phyloP scores from a whole-genome alignment of 1,139 yeast genomes.

The Hyphopichia fennica region DNA sequence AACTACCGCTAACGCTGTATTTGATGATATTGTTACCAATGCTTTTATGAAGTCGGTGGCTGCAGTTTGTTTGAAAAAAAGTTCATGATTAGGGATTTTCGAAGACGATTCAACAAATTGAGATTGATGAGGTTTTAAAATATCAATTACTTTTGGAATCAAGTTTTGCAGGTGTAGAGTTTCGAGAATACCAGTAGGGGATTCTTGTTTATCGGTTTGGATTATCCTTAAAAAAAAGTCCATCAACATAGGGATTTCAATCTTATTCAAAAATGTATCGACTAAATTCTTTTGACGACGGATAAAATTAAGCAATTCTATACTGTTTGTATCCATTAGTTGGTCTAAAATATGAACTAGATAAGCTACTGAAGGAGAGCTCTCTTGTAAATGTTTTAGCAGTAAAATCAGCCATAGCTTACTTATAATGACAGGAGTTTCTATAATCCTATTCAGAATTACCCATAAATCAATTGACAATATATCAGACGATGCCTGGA shows the following conservation, averaged over 20 bases:
- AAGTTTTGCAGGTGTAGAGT: slow-evolving; percentile 50
- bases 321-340: slow-evolving; percentile 47
- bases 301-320: slow-evolving; percentile 53
- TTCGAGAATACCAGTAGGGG: slow-evolving; percentile 63
- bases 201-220: slow-evolving; percentile 64
- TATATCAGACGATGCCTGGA: slow-evolving; percentile 45
- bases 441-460: slow-evolving; percentile 45
- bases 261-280: slow-evolving; percentile 52
- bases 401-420: slow-evolving; percentile 44
- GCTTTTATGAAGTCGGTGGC: slow-evolving; percentile 96
- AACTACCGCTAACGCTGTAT: slow-evolving; percentile 47
- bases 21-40: slow-evolving; percentile 88
- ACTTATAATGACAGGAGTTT: slow-evolving; percentile 41
- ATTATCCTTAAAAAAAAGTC: slow-evolving; percentile 58
- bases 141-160: slow-evolving; percentile 51
- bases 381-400: slow-evolving; percentile 38
- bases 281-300: slow-evolving; percentile 53
- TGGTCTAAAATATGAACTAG: slow-evolving; percentile 46
- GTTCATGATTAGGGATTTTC: slow-evolving; percentile 30
- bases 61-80: slow-evolving; percentile 78
- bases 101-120: slow-evolving; percentile 23
- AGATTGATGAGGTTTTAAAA: slow-evolving; percentile 46
- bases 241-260: slow-evolving; percentile 59
- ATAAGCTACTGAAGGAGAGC: slow-evolving; percentile 41
- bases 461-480: slow-evolving; percentile 47